These are phyloP conservation scores for Quercus tomentella DNA, from an alignment of 331 rosid species.

Conservation along the genomic window DNA sequence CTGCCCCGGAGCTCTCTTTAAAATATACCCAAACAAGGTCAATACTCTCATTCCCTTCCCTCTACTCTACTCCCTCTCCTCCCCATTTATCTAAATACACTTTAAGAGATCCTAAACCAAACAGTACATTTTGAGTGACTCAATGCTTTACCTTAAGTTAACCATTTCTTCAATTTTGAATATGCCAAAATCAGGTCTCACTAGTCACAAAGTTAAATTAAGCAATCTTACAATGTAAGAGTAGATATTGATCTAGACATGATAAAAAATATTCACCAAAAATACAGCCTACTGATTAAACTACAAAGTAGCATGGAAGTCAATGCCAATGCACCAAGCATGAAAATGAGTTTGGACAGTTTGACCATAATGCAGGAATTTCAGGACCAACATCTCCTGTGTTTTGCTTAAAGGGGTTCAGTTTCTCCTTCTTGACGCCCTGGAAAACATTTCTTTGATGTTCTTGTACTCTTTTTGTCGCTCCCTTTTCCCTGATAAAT, in stretches of 20 bases:
- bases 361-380: slow-evolving; percentile 7
- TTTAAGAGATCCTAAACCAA: neutral
- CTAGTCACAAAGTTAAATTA: neutral
- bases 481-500: slow-evolving; percentile 45
- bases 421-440: slow-evolving; percentile 64
- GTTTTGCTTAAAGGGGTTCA: slow-evolving; percentile 18
- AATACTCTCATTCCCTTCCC: too few relatives aligned
- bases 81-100: neutral
- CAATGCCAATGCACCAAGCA: neutral
- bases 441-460: slow-evolving; percentile 77
- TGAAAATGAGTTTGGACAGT: neutral
- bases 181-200: neutral
- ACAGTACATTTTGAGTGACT: neutral
- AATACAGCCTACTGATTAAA: neutral
- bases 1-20: too few relatives aligned
- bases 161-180: neutral
- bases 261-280: too few relatives aligned
- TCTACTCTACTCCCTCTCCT: too few relatives aligned
- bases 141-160: neutral
- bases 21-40: too few relatives aligned
- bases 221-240: neutral
- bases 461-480: slow-evolving; percentile 43
- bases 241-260: neutral
- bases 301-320: neutral
- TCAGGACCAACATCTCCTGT: neutral